A percentile compares a stretch with the other conserved stretches of the same genome.
phyloP scores from a whole-genome alignment of 1,284 basidiomycete genomes.

The Malassezia brasiliensis region DNA sequence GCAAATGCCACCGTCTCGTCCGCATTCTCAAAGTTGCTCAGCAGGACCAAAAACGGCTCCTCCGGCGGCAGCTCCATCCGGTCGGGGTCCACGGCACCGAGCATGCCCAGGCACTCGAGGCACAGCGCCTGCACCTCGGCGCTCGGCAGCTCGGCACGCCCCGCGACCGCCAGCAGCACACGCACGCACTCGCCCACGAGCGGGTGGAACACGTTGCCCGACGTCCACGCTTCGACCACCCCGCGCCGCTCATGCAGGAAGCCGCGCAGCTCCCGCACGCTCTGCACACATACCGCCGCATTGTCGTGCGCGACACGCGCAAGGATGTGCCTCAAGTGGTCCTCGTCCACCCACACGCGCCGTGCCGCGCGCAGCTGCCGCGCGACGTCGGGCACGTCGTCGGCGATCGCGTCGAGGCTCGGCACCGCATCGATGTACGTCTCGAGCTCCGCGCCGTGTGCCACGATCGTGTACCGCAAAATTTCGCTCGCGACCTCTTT shows the following conservation, averaged over 20 bases:
- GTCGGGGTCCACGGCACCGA: conserved; percentile 93
- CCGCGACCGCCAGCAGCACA: conserved; percentile 62
- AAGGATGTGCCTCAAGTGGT: conserved; percentile 59
- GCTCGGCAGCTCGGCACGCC: conserved; percentile 56
- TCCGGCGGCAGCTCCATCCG: conserved; percentile 64
- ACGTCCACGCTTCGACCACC: conserved; percentile 29
- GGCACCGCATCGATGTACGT: conserved; percentile 56
- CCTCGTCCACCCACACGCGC: conserved; percentile 52
- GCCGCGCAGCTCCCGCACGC: conserved; percentile 65
- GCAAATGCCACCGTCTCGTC: conserved; percentile 72
- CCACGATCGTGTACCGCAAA: conserved; percentile 63
- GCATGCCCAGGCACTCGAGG: conserved; percentile 85
- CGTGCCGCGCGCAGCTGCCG: conserved; percentile 29
- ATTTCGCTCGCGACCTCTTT: conserved; percentile 57
- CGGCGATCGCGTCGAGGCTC: conserved; percentile 52
- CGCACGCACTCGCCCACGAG: conserved; percentile 63
- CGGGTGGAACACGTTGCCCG: conserved; percentile 64
- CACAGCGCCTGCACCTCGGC: conserved; percentile 54
- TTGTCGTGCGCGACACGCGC: conserved; percentile 72
- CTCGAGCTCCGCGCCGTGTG: conserved; percentile 53
- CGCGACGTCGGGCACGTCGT: conserved; percentile 41
- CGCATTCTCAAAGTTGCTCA: conserved; percentile 72
- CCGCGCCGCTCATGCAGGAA: conserved; percentile 28
- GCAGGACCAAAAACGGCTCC: conserved; percentile 63
- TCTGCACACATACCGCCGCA: conserved; percentile 64